These are phyloP conservation scores for Dinochytrium kinnereticum DNA, from an alignment of 371 early-diverging fungal genomes.

Conservation along the genomic window DNA sequence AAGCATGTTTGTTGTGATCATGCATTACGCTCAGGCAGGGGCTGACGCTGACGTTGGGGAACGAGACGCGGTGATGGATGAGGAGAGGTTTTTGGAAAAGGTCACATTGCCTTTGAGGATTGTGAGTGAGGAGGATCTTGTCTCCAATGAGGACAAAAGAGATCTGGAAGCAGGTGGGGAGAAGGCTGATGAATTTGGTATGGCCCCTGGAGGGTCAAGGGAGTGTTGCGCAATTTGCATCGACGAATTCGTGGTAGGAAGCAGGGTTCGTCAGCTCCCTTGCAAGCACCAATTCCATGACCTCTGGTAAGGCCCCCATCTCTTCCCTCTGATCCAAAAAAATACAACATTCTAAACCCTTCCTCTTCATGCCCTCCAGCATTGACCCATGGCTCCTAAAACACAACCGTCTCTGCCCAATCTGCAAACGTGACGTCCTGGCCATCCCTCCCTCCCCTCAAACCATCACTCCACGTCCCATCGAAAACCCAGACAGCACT, in stretches of 20 bases:
- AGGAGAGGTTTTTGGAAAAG: slow-evolving; percentile 36
- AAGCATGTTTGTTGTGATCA: slow-evolving; percentile 28
- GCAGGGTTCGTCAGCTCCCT: slow-evolving; percentile 46
- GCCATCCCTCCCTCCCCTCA: no score
- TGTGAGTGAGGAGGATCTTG: slow-evolving; percentile 27
- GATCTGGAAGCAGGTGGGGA: slow-evolving; percentile 7
- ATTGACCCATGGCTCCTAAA: slow-evolving; percentile 56
- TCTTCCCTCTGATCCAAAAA: no score
- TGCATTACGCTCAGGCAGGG: neutral
- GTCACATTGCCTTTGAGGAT: slow-evolving; percentile 28
- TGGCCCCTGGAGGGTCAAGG: slow-evolving; percentile 28
- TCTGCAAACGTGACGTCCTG: slow-evolving; percentile 54
- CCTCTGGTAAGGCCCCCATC: slow-evolving; percentile 51
- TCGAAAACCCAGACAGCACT: no score
- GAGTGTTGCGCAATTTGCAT: slow-evolving; percentile 56
- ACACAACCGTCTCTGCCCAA: slow-evolving; percentile 55
- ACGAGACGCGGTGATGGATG: slow-evolving; percentile 17
- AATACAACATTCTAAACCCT: no score
- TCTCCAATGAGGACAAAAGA: neutral
- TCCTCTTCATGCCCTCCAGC: no score
- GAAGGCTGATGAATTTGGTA: neutral
- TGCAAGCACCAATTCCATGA: slow-evolving; percentile 53
- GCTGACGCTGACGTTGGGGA: neutral
- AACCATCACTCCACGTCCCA: no score
- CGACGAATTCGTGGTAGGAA: slow-evolving; percentile 51